phyloP scores from a whole-genome alignment of 306 rosid species.

The Casuarina glauca region DNA sequence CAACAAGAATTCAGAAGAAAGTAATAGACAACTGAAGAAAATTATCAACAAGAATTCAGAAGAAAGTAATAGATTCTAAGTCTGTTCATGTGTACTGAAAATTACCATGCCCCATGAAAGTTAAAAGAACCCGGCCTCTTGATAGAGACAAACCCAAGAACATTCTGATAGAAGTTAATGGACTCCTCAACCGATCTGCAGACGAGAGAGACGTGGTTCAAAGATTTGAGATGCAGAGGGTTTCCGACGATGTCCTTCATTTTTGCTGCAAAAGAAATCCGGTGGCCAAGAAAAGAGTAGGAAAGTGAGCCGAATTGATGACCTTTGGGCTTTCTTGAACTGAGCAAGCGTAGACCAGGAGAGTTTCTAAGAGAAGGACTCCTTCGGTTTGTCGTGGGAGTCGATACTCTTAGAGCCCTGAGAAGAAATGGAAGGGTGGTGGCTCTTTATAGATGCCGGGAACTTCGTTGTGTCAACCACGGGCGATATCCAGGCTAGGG shows the following conservation, averaged over 20 bases:
- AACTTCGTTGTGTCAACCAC: slow-evolving; percentile 18
- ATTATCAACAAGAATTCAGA: neutral
- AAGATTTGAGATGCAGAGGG: slow-evolving; percentile 77
- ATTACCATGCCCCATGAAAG: slow-evolving; percentile 90
- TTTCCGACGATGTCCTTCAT: slow-evolving; percentile 76
- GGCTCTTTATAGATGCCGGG: slow-evolving; percentile 9
- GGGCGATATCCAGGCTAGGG: neutral
- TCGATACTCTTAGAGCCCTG: neutral
- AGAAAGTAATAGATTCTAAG: neutral
- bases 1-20: neutral
- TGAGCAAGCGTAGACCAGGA: neutral
- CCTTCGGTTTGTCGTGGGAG: slow-evolving; percentile 1
- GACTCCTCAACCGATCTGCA: slow-evolving; percentile 69
- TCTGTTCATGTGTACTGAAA: slow-evolving; percentile 1
- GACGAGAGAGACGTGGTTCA: slow-evolving; percentile 80
- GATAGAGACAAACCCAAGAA: slow-evolving; percentile 82
- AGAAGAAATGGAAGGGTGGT: neutral
- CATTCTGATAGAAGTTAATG: slow-evolving; percentile 60
- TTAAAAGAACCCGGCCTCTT: slow-evolving; percentile 86
- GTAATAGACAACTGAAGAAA: neutral
- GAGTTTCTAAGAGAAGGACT: neutral
- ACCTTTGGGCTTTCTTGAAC: too few relatives aligned
- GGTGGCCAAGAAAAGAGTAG: neutral
- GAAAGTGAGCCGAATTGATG: too few relatives aligned
- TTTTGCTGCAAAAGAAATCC: slow-evolving; percentile 12